Evolutionary conservation across 306 rosid genomes (phyloP).

Genomic region (Acacia crassicarpa): DNA sequence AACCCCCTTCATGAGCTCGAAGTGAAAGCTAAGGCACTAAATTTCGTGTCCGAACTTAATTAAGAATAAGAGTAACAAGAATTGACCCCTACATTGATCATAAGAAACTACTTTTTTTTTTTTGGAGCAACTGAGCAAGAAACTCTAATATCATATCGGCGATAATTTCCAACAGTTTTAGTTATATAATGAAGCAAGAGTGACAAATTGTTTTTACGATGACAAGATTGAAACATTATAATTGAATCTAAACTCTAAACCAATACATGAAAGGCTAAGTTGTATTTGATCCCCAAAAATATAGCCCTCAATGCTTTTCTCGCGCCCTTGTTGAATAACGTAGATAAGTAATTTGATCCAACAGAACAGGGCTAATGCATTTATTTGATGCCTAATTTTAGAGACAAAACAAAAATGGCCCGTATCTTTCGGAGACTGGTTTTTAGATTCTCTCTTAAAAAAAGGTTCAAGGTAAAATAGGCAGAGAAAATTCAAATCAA

Average conservation of each 20-base stretch:
- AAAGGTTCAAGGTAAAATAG: not conserved
- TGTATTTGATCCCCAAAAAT: not conserved
- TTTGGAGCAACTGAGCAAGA: not conserved
- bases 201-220: not conserved
- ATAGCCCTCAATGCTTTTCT: not conserved
- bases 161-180: not conserved
- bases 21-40: not conserved
- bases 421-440: not conserved
- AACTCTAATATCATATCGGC: not conserved
- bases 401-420: not conserved
- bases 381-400: not conserved
- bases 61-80: not conserved
- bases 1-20: not conserved
- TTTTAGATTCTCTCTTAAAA: not conserved
- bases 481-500: not conserved
- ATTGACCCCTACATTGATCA: not conserved
- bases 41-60: not conserved
- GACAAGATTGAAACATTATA: not conserved
- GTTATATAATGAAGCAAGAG: not conserved
- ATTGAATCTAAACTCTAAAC: not conserved
- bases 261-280: not conserved
- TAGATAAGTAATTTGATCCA: not conserved
- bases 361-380: not conserved
- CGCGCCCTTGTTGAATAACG: not conserved
- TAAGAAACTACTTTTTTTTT: not conserved